Evolutionary conservation across 1,139 yeast species (phyloP).

Genomic region (Yueomyces sp.): DNA sequence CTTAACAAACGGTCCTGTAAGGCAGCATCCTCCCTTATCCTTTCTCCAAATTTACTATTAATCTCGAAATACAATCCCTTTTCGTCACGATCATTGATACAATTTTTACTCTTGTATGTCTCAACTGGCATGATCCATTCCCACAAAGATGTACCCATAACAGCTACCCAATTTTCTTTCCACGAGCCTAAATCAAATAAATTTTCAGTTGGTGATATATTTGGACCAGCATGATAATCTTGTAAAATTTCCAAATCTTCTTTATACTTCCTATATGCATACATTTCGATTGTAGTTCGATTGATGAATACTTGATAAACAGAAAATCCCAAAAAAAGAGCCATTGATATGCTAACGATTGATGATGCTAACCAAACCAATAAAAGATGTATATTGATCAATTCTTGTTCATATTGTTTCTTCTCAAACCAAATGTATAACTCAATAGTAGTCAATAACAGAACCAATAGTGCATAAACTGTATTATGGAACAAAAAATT

Average conservation of each 20-base stretch:
- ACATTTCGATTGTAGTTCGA: slow-evolving; percentile 71
- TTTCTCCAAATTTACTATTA: slow-evolving; percentile 31
- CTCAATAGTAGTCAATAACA: slow-evolving; percentile 29
- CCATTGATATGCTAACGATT: slow-evolving; percentile 52
- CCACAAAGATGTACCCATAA: slow-evolving; percentile 56
- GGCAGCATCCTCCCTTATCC: slow-evolving; percentile 26
- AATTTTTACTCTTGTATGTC: slow-evolving; percentile 14
- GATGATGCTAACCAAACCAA: slow-evolving; percentile 46
- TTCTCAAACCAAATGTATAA: slow-evolving; percentile 40
- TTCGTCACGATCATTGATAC: slow-evolving; percentile 18
- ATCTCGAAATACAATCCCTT: slow-evolving; percentile 43
- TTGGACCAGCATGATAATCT: slow-evolving; percentile 25
- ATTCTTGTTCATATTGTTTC: slow-evolving; percentile 28
- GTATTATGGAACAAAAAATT: slow-evolving; percentile 58
- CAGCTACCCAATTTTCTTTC: slow-evolving; percentile 44
- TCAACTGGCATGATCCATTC: slow-evolving; percentile 66
- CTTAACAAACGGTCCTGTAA: slow-evolving; percentile 20
- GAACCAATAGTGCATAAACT: slow-evolving; percentile 33
- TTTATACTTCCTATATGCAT: slow-evolving; percentile 45
- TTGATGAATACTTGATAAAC: slow-evolving; percentile 49
- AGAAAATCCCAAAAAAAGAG: slow-evolving; percentile 47
- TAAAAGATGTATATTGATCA: slow-evolving; percentile 48
- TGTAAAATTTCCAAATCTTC: slow-evolving; percentile 33
- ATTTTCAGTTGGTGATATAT: slow-evolving; percentile 35
- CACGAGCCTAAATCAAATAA: slow-evolving; percentile 60